These are phyloP conservation scores for Hondaea fermentalgiana DNA, from an alignment of 108 stramenopile species.

Conservation along the genomic window DNA sequence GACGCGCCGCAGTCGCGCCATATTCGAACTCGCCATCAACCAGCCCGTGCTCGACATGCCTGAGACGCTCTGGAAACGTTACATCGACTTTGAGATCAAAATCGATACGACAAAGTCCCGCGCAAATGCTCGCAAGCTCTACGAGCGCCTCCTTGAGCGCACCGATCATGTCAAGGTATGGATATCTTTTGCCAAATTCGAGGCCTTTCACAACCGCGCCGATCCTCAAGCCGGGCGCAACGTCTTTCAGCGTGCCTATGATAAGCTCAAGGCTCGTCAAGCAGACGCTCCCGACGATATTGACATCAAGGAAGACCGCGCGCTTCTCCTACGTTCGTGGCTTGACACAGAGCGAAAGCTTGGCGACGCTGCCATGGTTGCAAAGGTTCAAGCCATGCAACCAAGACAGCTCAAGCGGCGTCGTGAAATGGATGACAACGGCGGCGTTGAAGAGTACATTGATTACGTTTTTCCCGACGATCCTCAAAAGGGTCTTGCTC, in stretches of 20 bases:
- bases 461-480: constrained; percentile 98
- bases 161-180: constrained; percentile 89
- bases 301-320: constrained; percentile 78
- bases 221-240: constrained; percentile 61
- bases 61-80: constrained; percentile 90
- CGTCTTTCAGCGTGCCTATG: constrained; percentile 72
- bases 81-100: constrained; percentile 90
- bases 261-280: constrained; percentile 63
- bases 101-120: constrained; percentile 49
- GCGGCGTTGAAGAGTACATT: constrained; percentile 84
- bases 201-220: constrained; percentile 6
- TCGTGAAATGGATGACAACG: constrained; percentile 74
- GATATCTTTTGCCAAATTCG: constrained; percentile 42
- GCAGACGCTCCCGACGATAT: background rate
- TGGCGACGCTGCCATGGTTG: constrained; percentile 56
- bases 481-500: constrained; percentile 73
- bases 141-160: constrained; percentile 79
- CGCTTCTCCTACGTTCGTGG: constrained; percentile 89
- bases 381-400: constrained; percentile 68
- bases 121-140: constrained; percentile 64
- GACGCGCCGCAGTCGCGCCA: constrained; percentile 80
- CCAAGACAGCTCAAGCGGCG: constrained; percentile 83
- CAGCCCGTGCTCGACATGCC: constrained; percentile 92
- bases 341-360: constrained; percentile 70
- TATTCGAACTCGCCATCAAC: constrained; percentile 81